Base-by-base conservation (phyloP, 306 rosid species). In the Quercus dentata region DNA sequence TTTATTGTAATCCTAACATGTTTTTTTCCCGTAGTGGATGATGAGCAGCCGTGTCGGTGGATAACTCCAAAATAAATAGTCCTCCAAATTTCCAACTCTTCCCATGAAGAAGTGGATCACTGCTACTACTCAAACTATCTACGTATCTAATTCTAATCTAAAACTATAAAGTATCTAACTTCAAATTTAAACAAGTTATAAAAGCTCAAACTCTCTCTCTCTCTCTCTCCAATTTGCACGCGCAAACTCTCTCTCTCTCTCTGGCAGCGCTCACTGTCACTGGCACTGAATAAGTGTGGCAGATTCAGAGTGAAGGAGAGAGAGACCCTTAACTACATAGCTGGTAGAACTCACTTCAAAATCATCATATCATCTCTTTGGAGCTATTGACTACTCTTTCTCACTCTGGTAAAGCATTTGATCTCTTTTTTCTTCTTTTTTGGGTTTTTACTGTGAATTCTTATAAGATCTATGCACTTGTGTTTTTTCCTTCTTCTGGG, bases 261-360 rank as follows among this genome's bases (percentile, higher is more conserved):
- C 1, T 77, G 0, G 55, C 21, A 21, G 28, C 28, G 28, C 57
- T 12, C 5, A 25, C n/a, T 25, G 17, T 4, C 17, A 49, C 17
- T 49, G 1, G 49, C 52, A 1, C 51, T 35, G 72, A 67, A 4
- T 2, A 59, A 54, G 49, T 55, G 70, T 33, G 72, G 61, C 76
- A 56, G 77, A 59, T 79, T 68, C 38, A 35, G 8, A 28, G 69
- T 13, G 35, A 28, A 46, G 33, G 15, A 15, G 71, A 31, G 51
- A 31, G 62, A 56, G 33, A 82, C 56, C 67, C 74, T 68, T 57
- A 77, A 30, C 10, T 77, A 17, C 71, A 54, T 67, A n/a, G n/a
- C 15, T 49, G 54, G 52, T 9, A 59, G 65, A 21, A 57, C 65
- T 64, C 78, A 62, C 56, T 68, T 58, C 31, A 17, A 67, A 19